Conservation (phyloP, 768 basidiomycete genomes). For the Daedaleopsis sinensis region DNA sequence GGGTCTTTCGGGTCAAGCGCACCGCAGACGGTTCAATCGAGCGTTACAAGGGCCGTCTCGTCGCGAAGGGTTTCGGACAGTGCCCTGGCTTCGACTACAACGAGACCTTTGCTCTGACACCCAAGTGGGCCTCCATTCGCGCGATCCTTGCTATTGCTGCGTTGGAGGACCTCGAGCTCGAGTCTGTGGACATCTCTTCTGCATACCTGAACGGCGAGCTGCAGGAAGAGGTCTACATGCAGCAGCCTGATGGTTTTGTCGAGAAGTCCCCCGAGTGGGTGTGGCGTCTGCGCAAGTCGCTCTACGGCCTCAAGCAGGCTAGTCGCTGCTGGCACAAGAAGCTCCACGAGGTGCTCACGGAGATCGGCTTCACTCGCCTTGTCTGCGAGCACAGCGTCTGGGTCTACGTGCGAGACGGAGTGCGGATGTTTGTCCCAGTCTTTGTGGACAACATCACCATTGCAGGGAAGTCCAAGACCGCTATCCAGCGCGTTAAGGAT, state of each 20-base stretch:
- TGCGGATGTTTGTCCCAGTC: slow-evolving; percentile 33
- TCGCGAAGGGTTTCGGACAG: slow-evolving; percentile 38
- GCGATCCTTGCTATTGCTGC: slow-evolving; percentile 28
- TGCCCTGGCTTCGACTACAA: slow-evolving; percentile 38
- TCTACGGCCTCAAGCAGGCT: no score
- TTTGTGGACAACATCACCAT: slow-evolving; percentile 35
- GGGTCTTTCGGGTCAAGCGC: no score
- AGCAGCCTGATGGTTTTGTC: slow-evolving; percentile 29
- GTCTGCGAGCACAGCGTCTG: slow-evolving; percentile 33
- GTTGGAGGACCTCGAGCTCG: slow-evolving; percentile 27
- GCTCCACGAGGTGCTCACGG: slow-evolving; percentile 25
- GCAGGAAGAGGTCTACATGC: slow-evolving; percentile 33
- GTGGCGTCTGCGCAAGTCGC: no score
- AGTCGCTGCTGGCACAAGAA: slow-evolving; percentile 41
- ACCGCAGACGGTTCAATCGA: no score
- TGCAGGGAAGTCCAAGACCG: slow-evolving; percentile 27
- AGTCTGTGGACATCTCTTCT: slow-evolving; percentile 29
- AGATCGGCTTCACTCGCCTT: slow-evolving; percentile 27
- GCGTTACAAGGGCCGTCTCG: no score
- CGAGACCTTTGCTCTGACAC: slow-evolving; percentile 31
- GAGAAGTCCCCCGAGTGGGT: slow-evolving; percentile 11
- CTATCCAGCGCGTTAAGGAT: slow-evolving; percentile 7
- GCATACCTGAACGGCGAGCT: slow-evolving; percentile 35
- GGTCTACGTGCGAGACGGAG: slow-evolving; percentile 27
- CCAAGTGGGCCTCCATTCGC: slow-evolving; percentile 25